These are phyloP conservation scores for Rhinocladiella mackenziei DNA, from an alignment of 2,329 filamentous ascomycete genomes.

Conservation along the genomic window DNA sequence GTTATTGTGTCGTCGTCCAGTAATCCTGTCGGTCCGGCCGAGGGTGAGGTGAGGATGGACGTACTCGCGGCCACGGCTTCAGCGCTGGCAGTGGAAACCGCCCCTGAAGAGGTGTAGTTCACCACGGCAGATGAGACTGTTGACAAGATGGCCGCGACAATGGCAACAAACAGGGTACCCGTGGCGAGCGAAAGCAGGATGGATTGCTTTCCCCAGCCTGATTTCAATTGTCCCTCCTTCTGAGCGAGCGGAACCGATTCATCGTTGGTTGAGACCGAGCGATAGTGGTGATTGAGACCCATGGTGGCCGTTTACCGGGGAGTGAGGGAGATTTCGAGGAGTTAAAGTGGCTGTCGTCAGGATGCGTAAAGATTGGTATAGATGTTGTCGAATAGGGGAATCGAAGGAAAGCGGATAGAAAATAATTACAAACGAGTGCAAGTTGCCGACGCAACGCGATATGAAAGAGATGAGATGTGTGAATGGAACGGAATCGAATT, in stretches of 20 bases:
- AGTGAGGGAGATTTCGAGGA: conserved; percentile 3
- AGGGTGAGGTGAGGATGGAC: conserved; percentile 5
- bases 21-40: conserved; percentile 1
- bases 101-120: conserved; percentile 8
- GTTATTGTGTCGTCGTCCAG: conserved; percentile 14
- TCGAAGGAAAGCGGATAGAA: background rate
- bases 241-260: conserved; percentile 18
- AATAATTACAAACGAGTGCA: conserved; percentile 11
- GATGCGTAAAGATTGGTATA: background rate
- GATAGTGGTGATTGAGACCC: conserved; percentile 22
- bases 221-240: conserved; percentile 12
- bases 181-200: conserved; percentile 22
- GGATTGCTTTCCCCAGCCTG: conserved; percentile 26
- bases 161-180: conserved; percentile 21
- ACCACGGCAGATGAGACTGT: conserved; percentile 22
- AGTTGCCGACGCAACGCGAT: conserved; percentile 5
- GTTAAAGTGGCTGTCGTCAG: background rate
- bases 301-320: conserved; percentile 11
- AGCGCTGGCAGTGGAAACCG: conserved; percentile 10
- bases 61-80: background rate
- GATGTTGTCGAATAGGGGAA: background rate
- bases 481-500: conserved; percentile 2
- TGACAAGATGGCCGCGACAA: conserved; percentile 21
- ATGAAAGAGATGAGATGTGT: background rate
- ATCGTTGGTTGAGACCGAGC: conserved; percentile 22